Base-by-base conservation (phyloP, 345 rosid genomes). In the Cardamine chenopodiifolia region DNA sequence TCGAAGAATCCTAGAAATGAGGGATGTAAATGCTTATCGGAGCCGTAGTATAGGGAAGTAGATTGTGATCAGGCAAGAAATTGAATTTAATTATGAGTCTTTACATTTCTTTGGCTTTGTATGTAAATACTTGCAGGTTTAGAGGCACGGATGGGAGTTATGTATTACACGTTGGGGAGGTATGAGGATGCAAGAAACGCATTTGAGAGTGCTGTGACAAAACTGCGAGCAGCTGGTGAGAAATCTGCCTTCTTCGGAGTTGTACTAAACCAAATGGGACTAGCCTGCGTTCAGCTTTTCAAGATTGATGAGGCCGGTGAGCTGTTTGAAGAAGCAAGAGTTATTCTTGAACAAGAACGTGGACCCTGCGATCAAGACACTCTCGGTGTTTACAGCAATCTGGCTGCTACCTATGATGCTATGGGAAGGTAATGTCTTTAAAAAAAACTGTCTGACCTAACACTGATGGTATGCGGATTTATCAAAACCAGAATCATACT, bases 391-490 rank as follows among this genome's bases (percentile, higher is more conserved):
- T 96, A 96, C 73, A 92, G 97, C 87, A 96, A 96, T 80, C 89
- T 96, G 20, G 99, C 99, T 3, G 99, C 98, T 66, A 96, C 99
- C 22, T 96, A 96, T 66, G 99, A 96, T 78, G 99, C 99, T 14
- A 92, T 92, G 95, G 99, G 99, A 70, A 92, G 99, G 99, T 96
- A 92, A 70, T 72, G 23, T 67, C 25, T 45, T 65, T n/a, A n/a
- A 20, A 9, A 23, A 11, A 54, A 62, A 14, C 62, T 52, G 32
- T 57, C 32, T 47, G 39, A 39, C 6, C 40, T 32, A 20, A 28
- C 19, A 25, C 22, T 25, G 25, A 35, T 64, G 65, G 32, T 54
- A 3, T 54, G 31, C 17, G 66, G 11, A 32, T 39, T 63, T 20
- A 62, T 34, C 62, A 19, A 47, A 39, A 34, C 55, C 37, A 39